Evolutionary conservation across 225 moss, liverwort and hornwort genomes (phyloP).

Genomic region (Neckera pumila): DNA sequence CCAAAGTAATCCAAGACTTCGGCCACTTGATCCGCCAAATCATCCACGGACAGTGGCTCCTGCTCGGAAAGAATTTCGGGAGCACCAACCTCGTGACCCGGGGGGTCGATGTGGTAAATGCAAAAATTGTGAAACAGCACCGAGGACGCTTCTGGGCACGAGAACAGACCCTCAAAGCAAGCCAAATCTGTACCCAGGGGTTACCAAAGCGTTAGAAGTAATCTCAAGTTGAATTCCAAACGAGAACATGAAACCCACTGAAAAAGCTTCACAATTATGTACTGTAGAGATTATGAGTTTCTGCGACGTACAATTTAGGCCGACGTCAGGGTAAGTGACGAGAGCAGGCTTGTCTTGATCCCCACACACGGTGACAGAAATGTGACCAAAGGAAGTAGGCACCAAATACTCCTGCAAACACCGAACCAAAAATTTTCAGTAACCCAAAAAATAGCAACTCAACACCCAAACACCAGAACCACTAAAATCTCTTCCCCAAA

Average conservation of each 20-base stretch:
- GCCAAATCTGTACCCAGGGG: slow-evolving; percentile 39
- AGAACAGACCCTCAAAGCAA: slow-evolving; percentile 83
- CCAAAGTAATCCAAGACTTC: slow-evolving; percentile 88
- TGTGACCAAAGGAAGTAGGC: slow-evolving; percentile 73
- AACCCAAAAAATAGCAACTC: not conserved
- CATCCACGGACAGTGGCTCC: slow-evolving; percentile 42
- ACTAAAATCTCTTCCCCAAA: not conserved
- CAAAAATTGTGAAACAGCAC: slow-evolving; percentile 90
- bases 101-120: slow-evolving; percentile 87
- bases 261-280: not conserved
- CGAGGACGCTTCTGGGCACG: slow-evolving; percentile 80
- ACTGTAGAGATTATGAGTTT: not conserved
- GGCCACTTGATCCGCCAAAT: slow-evolving; percentile 81
- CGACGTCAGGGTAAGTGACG: slow-evolving; percentile 87
- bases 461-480: not conserved
- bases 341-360: slow-evolving; percentile 92
- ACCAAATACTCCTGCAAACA: slow-evolving; percentile 68
- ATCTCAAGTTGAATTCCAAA: not conserved
- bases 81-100: slow-evolving; percentile 92
- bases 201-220: not conserved
- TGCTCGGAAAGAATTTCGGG: slow-evolving; percentile 50
- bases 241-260: not conserved
- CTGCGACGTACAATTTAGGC: slow-evolving; percentile 64
- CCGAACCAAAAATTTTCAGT: not conserved
- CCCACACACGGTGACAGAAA: slow-evolving; percentile 82